Conservation (phyloP, 1,139 yeast species). For the Blastobotrys petasosporus region DNA sequence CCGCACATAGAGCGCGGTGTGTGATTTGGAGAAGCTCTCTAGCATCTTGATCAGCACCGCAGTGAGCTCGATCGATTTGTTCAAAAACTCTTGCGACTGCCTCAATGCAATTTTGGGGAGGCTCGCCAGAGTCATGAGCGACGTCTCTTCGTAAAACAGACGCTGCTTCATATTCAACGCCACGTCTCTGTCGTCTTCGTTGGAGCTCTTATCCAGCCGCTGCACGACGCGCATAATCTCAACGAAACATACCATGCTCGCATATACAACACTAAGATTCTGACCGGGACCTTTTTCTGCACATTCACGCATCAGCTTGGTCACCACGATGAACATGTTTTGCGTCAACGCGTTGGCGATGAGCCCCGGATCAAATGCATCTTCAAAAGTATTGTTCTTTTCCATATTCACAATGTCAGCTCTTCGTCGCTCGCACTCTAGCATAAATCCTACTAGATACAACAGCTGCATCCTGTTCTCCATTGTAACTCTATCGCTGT, state of each 20-base stretch:
- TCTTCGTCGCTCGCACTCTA: slow-evolving; percentile 33
- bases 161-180: slow-evolving; percentile 49
- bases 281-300: slow-evolving; percentile 37
- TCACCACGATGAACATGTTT: slow-evolving; percentile 55
- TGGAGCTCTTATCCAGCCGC: slow-evolving; percentile 39
- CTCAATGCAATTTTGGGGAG: slow-evolving; percentile 63
- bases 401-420: slow-evolving; percentile 5
- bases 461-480: slow-evolving; percentile 47
- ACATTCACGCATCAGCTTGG: slow-evolving; percentile 51
- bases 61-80: slow-evolving; percentile 58
- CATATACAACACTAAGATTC: slow-evolving; percentile 43
- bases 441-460: slow-evolving; percentile 66
- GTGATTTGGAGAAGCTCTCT: slow-evolving; percentile 60
- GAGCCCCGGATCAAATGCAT: slow-evolving; percentile 40
- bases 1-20: slow-evolving; percentile 51
- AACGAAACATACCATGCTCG: slow-evolving; percentile 62
- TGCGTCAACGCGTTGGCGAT: slow-evolving; percentile 66
- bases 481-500: slow-evolving; percentile 31
- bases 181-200: slow-evolving; percentile 41
- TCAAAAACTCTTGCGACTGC: slow-evolving; percentile 59
- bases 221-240: slow-evolving; percentile 56
- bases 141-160: slow-evolving; percentile 59
- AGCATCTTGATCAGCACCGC: slow-evolving; percentile 62
- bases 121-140: slow-evolving; percentile 51
- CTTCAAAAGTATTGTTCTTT: slow-evolving; percentile 3